phyloP scores from a whole-genome alignment of 2,329 filamentous ascomycete genomes.

The Fusarium tricinctum region DNA sequence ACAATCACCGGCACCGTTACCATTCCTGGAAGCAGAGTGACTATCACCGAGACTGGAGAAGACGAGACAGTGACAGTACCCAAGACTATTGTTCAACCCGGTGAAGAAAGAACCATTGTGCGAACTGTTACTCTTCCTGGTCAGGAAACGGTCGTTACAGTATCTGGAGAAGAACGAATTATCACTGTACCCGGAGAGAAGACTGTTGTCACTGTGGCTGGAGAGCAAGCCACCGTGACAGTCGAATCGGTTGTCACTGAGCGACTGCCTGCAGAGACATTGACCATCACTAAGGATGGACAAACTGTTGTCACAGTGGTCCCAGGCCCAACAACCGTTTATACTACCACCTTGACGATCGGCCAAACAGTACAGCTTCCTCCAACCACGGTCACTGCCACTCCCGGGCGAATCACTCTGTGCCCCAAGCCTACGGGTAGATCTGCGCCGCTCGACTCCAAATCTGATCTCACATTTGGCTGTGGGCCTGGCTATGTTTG shows the following conservation, averaged over 20 bases:
- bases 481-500: constrained; percentile 68
- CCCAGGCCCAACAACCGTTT: constrained; percentile 47
- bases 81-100: constrained; percentile 33
- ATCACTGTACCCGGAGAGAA: constrained; percentile 46
- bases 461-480: constrained; percentile 65
- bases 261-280: constrained; percentile 48
- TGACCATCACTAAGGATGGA: constrained; percentile 52
- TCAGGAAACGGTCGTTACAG: constrained; percentile 38
- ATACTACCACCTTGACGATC: constrained; percentile 52
- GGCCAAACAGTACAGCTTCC: constrained; percentile 50
- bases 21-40: constrained; percentile 31
- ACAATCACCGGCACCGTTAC: constrained; percentile 34
- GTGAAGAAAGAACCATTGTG: constrained; percentile 32
- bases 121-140: constrained; percentile 48
- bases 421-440: constrained; percentile 62
- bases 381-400: constrained; percentile 49
- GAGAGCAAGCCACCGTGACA: constrained; percentile 46
- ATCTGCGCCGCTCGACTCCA: constrained; percentile 51
- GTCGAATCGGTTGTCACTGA: constrained; percentile 54
- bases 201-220: constrained; percentile 42
- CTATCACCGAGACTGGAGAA: constrained; percentile 24
- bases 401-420: constrained; percentile 53
- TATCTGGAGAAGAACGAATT: constrained; percentile 44
- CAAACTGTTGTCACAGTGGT: constrained; percentile 50
- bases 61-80: constrained; percentile 36